phyloP scores from a whole-genome alignment of 805 yeast genomes.

The Metschnikowia colocasiae region DNA sequence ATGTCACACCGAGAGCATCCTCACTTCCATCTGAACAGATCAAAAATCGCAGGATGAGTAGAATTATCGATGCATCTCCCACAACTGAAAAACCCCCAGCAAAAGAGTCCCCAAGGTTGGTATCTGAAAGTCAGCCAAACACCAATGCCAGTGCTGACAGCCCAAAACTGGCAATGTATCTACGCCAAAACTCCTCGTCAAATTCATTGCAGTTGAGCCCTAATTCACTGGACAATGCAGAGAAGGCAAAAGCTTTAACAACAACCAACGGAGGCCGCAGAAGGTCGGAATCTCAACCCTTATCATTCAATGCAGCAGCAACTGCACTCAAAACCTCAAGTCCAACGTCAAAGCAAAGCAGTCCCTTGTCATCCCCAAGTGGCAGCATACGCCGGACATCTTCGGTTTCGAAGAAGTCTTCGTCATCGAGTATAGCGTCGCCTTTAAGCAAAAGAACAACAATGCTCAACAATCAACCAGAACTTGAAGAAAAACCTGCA shows the following conservation, averaged over 20 bases:
- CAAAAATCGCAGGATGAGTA: not conserved
- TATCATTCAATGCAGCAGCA: constrained; percentile 26
- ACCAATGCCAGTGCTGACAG: not conserved
- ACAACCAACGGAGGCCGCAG: constrained; percentile 23
- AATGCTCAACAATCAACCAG: constrained; percentile 11
- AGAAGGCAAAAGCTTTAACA: constrained; percentile 9
- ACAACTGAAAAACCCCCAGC: not conserved
- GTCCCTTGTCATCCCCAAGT: constrained; percentile 18
- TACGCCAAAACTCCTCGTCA: constrained; percentile 8
- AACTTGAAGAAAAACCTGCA: constrained; percentile 10
- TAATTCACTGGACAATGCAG: constrained; percentile 1
- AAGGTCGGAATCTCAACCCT: constrained; percentile 38
- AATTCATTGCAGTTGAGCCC: constrained; percentile 9
- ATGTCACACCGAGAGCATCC: not conserved
- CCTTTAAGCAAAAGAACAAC: constrained; percentile 7
- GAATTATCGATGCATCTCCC: not conserved
- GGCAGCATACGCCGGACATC: constrained; percentile 10
- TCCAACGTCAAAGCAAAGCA: not conserved
- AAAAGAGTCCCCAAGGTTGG: not conserved
- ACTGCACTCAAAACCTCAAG: constrained; percentile 23
- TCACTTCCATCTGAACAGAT: not conserved
- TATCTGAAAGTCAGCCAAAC: not conserved
- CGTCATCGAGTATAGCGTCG: constrained; percentile 2
- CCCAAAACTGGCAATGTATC: not conserved
- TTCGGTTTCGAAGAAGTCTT: constrained; percentile 10